These are phyloP conservation scores for Cenococcum geophilum DNA, from an alignment of 495 filamentous ascomycete species.

Conservation along the genomic window DNA sequence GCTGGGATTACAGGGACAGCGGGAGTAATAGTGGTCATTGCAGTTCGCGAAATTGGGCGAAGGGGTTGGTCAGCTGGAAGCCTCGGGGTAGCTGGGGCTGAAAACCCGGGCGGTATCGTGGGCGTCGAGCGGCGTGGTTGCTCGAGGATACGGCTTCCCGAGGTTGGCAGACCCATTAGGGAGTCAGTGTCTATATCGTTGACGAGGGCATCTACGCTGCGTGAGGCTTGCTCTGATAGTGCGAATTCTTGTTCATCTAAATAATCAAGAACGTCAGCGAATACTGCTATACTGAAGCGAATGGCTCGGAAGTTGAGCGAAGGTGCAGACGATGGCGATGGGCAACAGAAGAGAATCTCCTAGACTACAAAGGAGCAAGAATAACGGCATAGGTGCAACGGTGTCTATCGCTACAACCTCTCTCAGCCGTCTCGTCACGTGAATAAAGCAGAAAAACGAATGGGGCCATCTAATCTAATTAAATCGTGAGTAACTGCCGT, in stretches of 20 bases:
- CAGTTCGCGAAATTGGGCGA: slow-evolving; percentile 19
- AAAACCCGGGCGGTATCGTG: slow-evolving; percentile 61
- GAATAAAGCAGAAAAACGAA: slow-evolving; percentile 18
- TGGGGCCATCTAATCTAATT: slow-evolving; percentile 32
- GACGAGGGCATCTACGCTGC: slow-evolving; percentile 53
- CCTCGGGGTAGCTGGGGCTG: slow-evolving; percentile 46
- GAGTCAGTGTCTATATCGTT: slow-evolving; percentile 40
- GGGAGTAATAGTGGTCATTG: slow-evolving; percentile 12
- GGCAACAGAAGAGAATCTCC: not conserved
- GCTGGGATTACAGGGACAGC: slow-evolving; percentile 26
- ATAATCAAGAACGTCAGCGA: slow-evolving; percentile 14
- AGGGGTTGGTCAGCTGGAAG: slow-evolving; percentile 2
- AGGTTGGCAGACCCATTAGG: slow-evolving; percentile 34
- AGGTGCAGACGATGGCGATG: slow-evolving; percentile 22
- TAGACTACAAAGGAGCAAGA: not conserved
- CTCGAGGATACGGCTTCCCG: slow-evolving; percentile 42
- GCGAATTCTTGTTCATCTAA: slow-evolving; percentile 50
- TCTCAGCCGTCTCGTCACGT: slow-evolving; percentile 30
- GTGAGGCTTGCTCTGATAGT: slow-evolving; percentile 49
- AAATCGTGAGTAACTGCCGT: slow-evolving; percentile 30
- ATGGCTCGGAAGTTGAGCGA: slow-evolving; percentile 3
- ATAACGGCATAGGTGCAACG: slow-evolving; percentile 14
- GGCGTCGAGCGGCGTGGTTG: slow-evolving; percentile 48
- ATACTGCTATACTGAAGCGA: not conserved
- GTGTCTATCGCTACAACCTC: slow-evolving; percentile 5